Conservation (phyloP, 495 filamentous ascomycete species). For the Penicillium ucsense region DNA sequence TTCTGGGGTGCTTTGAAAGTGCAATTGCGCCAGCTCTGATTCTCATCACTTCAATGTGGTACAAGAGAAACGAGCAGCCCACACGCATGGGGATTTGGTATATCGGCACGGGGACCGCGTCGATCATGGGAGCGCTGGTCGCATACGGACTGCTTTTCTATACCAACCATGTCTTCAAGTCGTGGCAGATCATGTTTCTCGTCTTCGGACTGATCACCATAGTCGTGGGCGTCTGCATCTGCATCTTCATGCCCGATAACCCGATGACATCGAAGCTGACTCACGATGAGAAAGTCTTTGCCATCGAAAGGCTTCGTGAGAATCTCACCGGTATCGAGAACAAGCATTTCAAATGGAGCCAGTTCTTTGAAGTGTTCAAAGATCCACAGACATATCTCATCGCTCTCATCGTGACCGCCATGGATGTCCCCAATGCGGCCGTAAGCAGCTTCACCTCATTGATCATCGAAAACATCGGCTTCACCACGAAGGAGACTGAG, state of each 20-base stretch:
- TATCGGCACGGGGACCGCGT: slow-evolving; percentile 50
- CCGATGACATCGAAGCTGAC: slow-evolving; percentile 37
- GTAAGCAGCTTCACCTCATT: slow-evolving; percentile 20
- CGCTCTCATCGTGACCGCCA: slow-evolving; percentile 17
- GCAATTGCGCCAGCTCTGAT: slow-evolving; percentile 45
- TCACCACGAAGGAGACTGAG: slow-evolving; percentile 42
- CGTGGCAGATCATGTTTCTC: slow-evolving; percentile 33
- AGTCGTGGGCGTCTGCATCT: slow-evolving; percentile 18
- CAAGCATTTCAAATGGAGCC: slow-evolving; percentile 44
- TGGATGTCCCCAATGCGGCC: slow-evolving; percentile 19
- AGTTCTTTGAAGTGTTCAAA: slow-evolving; percentile 27
- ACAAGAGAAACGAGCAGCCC: slow-evolving; percentile 42
- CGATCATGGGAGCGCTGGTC: slow-evolving; percentile 51
- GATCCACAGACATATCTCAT: slow-evolving; percentile 26
- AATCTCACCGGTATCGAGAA: slow-evolving; percentile 48
- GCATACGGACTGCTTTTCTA: slow-evolving; percentile 33
- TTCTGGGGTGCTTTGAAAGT: slow-evolving; percentile 58
- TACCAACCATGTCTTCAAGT: slow-evolving; percentile 17
- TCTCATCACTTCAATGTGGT: slow-evolving; percentile 26
- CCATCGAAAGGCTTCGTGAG: slow-evolving; percentile 44
- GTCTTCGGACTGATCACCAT: slow-evolving; percentile 31
- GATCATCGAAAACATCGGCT: slow-evolving; percentile 49
- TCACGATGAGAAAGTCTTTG: slow-evolving; percentile 37
- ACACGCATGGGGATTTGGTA: slow-evolving; percentile 56
- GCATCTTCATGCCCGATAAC: slow-evolving; percentile 41